Evolutionary conservation across 306 rosid genomes (phyloP), one percentile per base, ranked within the genome.

Genomic region (Trifolium repens): DNA sequence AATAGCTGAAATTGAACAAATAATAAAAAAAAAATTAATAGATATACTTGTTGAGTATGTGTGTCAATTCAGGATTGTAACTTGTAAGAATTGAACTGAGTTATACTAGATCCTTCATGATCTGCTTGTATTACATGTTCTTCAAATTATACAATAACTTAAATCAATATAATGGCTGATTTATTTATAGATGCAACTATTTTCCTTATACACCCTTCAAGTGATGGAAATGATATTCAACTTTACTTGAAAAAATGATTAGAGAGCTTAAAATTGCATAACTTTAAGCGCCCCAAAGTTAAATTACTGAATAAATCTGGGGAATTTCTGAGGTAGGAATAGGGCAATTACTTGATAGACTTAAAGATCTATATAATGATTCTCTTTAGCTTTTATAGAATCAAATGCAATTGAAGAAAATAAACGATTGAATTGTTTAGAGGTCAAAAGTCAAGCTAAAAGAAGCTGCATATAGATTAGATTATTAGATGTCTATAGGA

Each of bases 1-100:
- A 73, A 53, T 74, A 60, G 70, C 67, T 57, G 79, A 82, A 72
- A 74, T 69, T 71, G 70, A 75, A 77, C 63, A 16, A 72, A 43
- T 67, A 70, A 47, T 26, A 60, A 34, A 69, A 44, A 78, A 78
- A 58, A 49, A 39, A 22, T 22, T 76, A 57, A 57, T 57, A 55
- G 42, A 66, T 49, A 50, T 63, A 34, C 30, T 50, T 55, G 27
- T 30, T 30, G 75, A 84, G 71, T 71, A 60, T 16, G 71, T 14
- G 14, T 50, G 40, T 55, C 47, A 24, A 42, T 37, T 44, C 30
- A 42, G 52, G 61, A 42, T 81, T 80, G 67, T 59, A 75, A 12
- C 27, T 59, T 54, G 60, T 54, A 54, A 61, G 74, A 69, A 55
- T 72, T 34, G 35, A 55, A 62, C 8, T 35, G 46, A 16, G 22